These are phyloP conservation scores for Lasiodiplodia hormozganensis DNA, from an alignment of 2,329 filamentous ascomycete species.

Conservation along the genomic window DNA sequence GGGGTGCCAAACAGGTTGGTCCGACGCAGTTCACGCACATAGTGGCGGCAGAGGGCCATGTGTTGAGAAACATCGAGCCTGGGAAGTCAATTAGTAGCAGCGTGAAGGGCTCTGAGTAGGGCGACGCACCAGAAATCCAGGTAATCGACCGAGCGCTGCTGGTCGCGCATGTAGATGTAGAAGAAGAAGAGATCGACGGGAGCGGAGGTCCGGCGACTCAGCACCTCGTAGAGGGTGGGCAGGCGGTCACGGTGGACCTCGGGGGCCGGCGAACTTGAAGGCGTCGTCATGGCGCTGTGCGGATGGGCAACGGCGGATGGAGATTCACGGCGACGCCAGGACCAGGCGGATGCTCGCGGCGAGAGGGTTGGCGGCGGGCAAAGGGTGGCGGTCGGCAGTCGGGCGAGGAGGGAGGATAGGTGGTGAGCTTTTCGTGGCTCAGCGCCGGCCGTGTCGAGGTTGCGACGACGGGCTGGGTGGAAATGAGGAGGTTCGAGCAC, in stretches of 20 bases:
- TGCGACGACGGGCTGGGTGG: constrained; percentile 11
- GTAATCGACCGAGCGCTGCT: constrained; percentile 97
- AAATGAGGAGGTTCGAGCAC: constrained; percentile 30
- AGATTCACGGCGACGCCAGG: constrained; percentile 9
- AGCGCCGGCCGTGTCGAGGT: background rate
- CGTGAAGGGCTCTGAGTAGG: background rate
- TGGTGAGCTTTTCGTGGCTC: background rate
- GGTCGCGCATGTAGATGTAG: constrained; percentile 99
- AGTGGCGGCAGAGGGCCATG: constrained; percentile 96
- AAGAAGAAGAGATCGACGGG: constrained; percentile 98
- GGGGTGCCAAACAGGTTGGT: constrained; percentile 94
- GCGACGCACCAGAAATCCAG: constrained; percentile 89
- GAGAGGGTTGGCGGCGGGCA: background rate
- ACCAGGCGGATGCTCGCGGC: background rate
- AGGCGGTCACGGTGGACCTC: constrained; percentile 73
- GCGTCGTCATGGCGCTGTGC: constrained; percentile 23
- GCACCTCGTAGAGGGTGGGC: constrained; percentile 92
- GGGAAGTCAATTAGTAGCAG: constrained; percentile 36
- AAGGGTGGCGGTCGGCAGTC: background rate
- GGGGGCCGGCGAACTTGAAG: constrained; percentile 29
- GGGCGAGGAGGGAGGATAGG: background rate
- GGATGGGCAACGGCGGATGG: background rate
- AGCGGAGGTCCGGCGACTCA: constrained; percentile 91
- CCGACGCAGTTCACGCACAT: constrained; percentile 91
- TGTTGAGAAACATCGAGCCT: constrained; percentile 99